Conservation (phyloP, 2,329 filamentous ascomycete genomes). For the Fusarium xyrophilum region DNA sequence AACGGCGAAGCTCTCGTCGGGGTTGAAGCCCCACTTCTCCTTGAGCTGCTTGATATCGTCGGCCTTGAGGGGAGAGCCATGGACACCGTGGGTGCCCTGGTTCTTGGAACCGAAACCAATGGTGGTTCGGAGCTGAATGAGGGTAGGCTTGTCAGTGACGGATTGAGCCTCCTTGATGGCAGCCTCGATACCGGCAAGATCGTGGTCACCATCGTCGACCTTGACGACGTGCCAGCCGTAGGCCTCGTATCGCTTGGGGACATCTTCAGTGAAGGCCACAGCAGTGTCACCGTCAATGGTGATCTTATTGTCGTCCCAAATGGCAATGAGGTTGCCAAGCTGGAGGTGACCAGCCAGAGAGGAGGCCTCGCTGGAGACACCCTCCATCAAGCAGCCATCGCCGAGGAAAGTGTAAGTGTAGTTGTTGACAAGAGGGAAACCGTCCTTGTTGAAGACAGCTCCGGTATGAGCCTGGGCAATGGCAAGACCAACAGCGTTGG, state of each 20-base stretch:
- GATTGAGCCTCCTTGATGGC: slow-evolving; percentile 85
- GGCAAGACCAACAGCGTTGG: slow-evolving; percentile 96
- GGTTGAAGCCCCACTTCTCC: slow-evolving; percentile 94
- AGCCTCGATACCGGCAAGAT: slow-evolving; percentile 85
- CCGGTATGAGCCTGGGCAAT: slow-evolving; percentile 93
- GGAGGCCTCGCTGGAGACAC: slow-evolving; percentile 90
- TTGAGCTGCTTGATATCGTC: slow-evolving; percentile 95
- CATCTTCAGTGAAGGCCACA: slow-evolving; percentile 96
- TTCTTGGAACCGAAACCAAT: slow-evolving; percentile 95
- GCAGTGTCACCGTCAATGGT: slow-evolving; percentile 94
- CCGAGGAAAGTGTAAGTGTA: slow-evolving; percentile 97
- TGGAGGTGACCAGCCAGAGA: slow-evolving; percentile 95
- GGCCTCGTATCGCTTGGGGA: slow-evolving; percentile 90
- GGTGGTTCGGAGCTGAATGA: slow-evolving; percentile 97
- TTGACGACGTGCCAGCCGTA: slow-evolving; percentile 94
- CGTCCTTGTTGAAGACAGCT: slow-evolving; percentile 95
- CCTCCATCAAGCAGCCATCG: slow-evolving; percentile 98
- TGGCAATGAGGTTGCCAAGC: slow-evolving; percentile 94
- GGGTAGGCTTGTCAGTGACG: slow-evolving; percentile 93
- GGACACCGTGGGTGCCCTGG: slow-evolving; percentile 92
- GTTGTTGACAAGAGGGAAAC: slow-evolving; percentile 91
- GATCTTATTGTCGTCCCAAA: slow-evolving; percentile 99
- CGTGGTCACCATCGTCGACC: slow-evolving; percentile 87
- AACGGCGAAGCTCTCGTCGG: slow-evolving; percentile 89
- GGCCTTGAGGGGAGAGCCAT: slow-evolving; percentile 93